A percentile compares a stretch with the other conserved stretches of the same genome.
These are phyloP conservation scores for Cardiospermum halicacabum DNA, from an alignment of 345 rosid species.

Conservation along the genomic window DNA sequence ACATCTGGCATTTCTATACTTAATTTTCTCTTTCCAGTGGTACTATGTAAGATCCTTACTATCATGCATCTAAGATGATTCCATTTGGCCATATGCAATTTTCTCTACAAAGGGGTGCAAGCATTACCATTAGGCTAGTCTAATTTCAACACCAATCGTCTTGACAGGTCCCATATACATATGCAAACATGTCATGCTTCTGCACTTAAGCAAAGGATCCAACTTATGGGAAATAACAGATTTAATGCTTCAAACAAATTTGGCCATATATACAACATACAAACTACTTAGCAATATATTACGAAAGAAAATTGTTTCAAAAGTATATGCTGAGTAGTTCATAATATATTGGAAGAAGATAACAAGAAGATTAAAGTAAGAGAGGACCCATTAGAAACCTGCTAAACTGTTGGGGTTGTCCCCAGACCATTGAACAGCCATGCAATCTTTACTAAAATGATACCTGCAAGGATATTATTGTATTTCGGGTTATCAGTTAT, in stretches of 20 bases:
- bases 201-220: not conserved
- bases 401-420: slow-evolving; percentile 99
- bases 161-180: not conserved
- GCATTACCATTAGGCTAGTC: not conserved
- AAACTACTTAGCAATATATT: not conserved
- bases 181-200: not conserved
- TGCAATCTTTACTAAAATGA: slow-evolving; percentile 60
- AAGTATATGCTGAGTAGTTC: not conserved
- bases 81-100: not conserved
- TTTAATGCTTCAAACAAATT: not conserved
- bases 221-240: not conserved
- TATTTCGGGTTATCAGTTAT: slow-evolving; percentile 11
- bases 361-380: not conserved
- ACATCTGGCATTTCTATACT: not conserved
- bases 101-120: not conserved
- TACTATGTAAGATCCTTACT: not conserved
- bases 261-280: not conserved
- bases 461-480: slow-evolving; percentile 42
- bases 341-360: not conserved
- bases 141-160: not conserved
- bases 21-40: not conserved
- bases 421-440: slow-evolving; percentile 95
- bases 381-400: slow-evolving; percentile 34
- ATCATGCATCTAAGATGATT: not conserved
- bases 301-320: not conserved